These are phyloP conservation scores for Pseudogymnoascus sp. DNA, from an alignment of 2,329 filamentous ascomycete species.

Conservation along the genomic window DNA sequence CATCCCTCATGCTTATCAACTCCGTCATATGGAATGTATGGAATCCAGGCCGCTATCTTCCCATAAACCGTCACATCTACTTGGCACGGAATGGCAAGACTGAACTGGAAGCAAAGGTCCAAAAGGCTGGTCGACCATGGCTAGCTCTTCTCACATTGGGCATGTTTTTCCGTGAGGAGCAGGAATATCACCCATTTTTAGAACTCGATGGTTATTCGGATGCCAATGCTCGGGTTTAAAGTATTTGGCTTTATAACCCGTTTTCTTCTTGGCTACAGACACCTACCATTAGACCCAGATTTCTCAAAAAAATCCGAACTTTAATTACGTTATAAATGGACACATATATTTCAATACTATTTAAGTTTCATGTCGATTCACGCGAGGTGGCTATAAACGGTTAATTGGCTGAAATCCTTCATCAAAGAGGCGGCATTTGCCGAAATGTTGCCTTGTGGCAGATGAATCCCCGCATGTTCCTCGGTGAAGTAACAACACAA, in stretches of 20 bases:
- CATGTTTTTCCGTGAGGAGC: constrained; percentile 16
- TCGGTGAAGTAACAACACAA: background rate
- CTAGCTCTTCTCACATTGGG: constrained; percentile 16
- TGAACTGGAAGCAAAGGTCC: constrained; percentile 42
- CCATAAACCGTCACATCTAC: constrained; percentile 40
- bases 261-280: background rate
- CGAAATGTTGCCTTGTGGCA: background rate
- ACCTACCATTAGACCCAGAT: background rate
- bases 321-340: background rate
- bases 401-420: background rate
- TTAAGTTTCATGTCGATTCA: background rate
- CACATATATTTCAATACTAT: background rate
- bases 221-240: background rate
- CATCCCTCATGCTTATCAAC: constrained; percentile 44
- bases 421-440: background rate
- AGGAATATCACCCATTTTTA: constrained; percentile 5
- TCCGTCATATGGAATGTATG: constrained; percentile 42
- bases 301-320: background rate
- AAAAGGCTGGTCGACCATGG: constrained; percentile 37
- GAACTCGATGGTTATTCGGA: background rate
- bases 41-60: constrained; percentile 45
- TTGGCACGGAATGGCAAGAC: constrained; percentile 41
- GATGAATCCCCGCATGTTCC: background rate
- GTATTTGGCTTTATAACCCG: background rate
- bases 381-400: background rate